Percentiles rank a stretch among this genome's conserved stretches.
Evolutionary conservation across 805 yeast species (phyloP).

Genomic region (Kuraishia hungarica): DNA sequence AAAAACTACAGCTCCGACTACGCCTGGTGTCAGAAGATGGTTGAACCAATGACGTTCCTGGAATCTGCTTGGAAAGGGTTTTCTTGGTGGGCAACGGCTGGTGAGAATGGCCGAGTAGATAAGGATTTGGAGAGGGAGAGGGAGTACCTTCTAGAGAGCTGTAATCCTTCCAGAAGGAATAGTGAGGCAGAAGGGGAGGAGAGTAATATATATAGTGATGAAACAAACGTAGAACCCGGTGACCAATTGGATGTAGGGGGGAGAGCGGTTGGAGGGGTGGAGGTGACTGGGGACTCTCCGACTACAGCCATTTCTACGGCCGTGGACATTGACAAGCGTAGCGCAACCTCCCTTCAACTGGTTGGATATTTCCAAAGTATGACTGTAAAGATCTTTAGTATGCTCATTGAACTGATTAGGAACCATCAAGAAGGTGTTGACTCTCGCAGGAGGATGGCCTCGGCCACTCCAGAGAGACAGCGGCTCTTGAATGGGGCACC

Average conservation of each 20-base stretch:
- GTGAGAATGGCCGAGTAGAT: slow-evolving; percentile 38
- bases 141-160: slow-evolving; percentile 6
- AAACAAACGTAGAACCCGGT: not conserved
- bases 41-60: slow-evolving; percentile 45
- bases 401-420: slow-evolving; percentile 27
- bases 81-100: slow-evolving; percentile 87
- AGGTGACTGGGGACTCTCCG: not conserved
- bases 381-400: slow-evolving; percentile 33
- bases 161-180: not conserved
- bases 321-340: slow-evolving; percentile 13
- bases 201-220: not conserved
- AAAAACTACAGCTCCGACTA: not conserved
- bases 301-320: not conserved
- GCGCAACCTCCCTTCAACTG: slow-evolving; percentile 15
- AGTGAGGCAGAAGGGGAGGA: too few species aligned
- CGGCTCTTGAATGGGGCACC: slow-evolving; percentile 1
- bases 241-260: not conserved
- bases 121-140: slow-evolving; percentile 30
- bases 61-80: slow-evolving; percentile 62
- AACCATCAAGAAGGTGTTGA: slow-evolving; percentile 14
- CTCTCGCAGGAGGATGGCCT: not conserved
- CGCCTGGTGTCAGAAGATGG: slow-evolving; percentile 9
- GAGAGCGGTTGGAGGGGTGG: not conserved
- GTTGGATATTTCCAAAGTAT: slow-evolving; percentile 46
- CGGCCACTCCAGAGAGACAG: slow-evolving; percentile 7